A percentile compares a stretch with the other conserved stretches of the same genome.
Evolutionary conservation across 495 filamentous ascomycete species (phyloP).

Genomic region (Penicillium riverlandense): DNA sequence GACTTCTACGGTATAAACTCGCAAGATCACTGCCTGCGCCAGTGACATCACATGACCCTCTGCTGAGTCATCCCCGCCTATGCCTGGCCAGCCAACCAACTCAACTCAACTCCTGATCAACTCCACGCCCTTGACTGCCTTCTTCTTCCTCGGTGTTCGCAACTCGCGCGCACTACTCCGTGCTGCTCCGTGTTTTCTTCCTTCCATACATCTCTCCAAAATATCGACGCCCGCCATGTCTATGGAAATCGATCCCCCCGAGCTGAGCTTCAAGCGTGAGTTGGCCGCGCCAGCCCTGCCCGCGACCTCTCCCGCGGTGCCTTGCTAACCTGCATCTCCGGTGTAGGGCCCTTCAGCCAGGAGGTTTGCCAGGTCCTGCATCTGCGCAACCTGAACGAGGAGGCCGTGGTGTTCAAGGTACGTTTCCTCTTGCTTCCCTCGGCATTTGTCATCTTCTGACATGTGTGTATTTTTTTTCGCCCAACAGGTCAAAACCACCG

Average conservation of each 20-base stretch:
- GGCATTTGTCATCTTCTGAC: conserved; percentile 16
- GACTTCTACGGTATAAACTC: too few relatives aligned
- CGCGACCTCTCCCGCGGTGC: background rate
- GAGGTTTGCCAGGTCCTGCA: conserved; percentile 81
- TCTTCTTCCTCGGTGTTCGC: conserved; percentile 1
- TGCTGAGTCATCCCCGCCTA: conserved; percentile 18
- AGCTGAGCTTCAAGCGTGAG: conserved; percentile 91
- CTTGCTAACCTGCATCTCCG: conserved; percentile 12
- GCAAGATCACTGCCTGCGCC: background rate
- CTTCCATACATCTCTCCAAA: background rate
- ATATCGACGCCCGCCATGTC: conserved; percentile 59
- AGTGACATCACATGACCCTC: conserved; percentile 17
- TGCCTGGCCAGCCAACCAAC: conserved; percentile 9
- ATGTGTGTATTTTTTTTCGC: conserved; percentile 2
- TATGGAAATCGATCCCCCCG: conserved; percentile 81
- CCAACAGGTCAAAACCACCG: conserved; percentile 91
- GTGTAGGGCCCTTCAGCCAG: conserved; percentile 78
- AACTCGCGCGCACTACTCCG: conserved; percentile 4
- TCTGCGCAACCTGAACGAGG: conserved; percentile 69
- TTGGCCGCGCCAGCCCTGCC: conserved; percentile 3
- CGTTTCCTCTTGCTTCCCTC: conserved; percentile 9
- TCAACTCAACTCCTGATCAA: conserved; percentile 18
- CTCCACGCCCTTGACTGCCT: conserved; percentile 8
- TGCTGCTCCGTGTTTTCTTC: background rate
- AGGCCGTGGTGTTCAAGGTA: conserved; percentile 94